Percentiles rank a stretch among this genome's conserved stretches.
These are phyloP conservation scores for Luffa acutangula DNA, from an alignment of 306 rosid species.

Conservation along the genomic window DNA sequence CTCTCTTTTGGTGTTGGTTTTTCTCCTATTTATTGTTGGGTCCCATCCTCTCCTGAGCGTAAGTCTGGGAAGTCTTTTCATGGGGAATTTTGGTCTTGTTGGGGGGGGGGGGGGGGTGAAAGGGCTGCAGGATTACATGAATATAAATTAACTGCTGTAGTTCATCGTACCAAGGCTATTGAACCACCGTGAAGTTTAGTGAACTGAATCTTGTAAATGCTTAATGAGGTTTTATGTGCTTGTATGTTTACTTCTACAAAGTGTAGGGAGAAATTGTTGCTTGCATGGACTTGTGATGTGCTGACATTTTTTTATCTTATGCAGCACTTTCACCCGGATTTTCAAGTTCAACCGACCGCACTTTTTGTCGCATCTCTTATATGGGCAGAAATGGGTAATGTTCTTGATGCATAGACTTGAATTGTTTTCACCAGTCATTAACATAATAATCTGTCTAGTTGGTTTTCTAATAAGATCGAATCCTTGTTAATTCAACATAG, in stretches of 20 bases:
- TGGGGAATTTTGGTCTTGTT: no score
- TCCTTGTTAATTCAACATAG: neutral
- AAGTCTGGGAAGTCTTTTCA: no score
- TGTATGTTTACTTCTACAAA: neutral
- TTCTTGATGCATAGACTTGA: neutral
- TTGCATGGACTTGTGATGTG: neutral
- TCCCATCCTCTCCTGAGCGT: no score
- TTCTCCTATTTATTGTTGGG: no score
- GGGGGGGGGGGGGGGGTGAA: neutral
- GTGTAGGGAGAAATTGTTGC: neutral
- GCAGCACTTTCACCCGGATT: constrained; percentile 82
- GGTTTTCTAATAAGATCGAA: neutral
- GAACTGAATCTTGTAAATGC: neutral
- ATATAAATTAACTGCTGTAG: neutral
- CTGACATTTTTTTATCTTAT: constrained; percentile 16
- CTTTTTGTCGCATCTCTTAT: constrained; percentile 40
- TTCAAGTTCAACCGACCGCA: constrained; percentile 69
- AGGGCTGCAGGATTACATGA: neutral
- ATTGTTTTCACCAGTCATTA: neutral
- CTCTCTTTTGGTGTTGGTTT: no score
- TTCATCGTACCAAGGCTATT: neutral
- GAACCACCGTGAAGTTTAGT: neutral
- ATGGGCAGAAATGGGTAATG: constrained; percentile 77
- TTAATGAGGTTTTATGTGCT: neutral
- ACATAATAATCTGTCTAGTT: neutral